phyloP scores from a whole-genome alignment of 345 rosid genomes.

The Hypericum perforatum region DNA sequence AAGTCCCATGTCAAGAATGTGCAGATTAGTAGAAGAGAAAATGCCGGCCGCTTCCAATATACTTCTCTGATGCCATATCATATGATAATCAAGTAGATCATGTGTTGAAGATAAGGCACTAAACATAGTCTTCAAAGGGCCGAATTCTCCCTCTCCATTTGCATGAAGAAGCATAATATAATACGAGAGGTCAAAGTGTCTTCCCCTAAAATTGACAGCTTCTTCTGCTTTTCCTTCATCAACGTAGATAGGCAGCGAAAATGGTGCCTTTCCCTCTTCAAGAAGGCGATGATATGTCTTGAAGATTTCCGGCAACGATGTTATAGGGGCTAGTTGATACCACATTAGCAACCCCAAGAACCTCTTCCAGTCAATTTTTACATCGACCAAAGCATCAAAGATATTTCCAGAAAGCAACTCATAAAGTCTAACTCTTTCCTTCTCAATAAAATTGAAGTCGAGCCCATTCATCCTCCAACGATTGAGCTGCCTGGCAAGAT shows the following conservation, averaged over 20 bases:
- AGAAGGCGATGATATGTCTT: constrained; percentile 62
- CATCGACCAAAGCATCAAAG: constrained; percentile 46
- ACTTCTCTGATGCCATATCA: constrained; percentile 94
- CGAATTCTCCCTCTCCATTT: constrained; percentile 43
- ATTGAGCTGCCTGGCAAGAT: constrained; percentile 63
- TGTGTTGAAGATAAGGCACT: constrained; percentile 80
- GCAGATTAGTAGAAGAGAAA: constrained; percentile 71
- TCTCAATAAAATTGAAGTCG: constrained; percentile 84
- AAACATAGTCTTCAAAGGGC: constrained; percentile 67
- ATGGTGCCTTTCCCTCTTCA: constrained; percentile 59
- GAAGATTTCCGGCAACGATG: constrained; percentile 56
- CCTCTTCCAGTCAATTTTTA: constrained; percentile 88
- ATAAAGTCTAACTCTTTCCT: constrained; percentile 62
- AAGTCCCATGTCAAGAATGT: constrained; percentile 83
- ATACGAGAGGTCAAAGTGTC: constrained; percentile 69
- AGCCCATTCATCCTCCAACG: constrained; percentile 81
- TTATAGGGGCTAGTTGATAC: constrained; percentile 65
- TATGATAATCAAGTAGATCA: constrained; percentile 96
- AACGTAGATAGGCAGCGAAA: constrained; percentile 69
- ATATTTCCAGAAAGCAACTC: constrained; percentile 93
- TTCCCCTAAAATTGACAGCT: constrained; percentile 23
- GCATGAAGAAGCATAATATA: constrained; percentile 96
- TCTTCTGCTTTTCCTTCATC: constrained; percentile 76
- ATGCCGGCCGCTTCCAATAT: constrained; percentile 73
- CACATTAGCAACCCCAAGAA: constrained; percentile 92